Conservation (phyloP, 2,329 filamentous ascomycete genomes). For the Talaromyces pinophilus region DNA sequence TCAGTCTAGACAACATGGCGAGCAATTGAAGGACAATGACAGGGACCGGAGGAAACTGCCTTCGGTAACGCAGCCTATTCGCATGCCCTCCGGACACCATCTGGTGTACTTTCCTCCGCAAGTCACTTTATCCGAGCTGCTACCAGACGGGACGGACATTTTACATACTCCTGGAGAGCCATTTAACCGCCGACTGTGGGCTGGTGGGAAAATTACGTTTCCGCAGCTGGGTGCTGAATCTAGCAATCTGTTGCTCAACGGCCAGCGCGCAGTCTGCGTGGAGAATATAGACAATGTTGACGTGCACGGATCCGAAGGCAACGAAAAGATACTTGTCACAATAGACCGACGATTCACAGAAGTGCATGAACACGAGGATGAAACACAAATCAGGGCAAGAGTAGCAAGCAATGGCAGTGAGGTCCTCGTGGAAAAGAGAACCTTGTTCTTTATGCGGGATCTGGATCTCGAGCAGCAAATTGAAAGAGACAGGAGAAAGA, state of each 20-base stretch:
- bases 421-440: constrained; percentile 59
- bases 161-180: constrained; percentile 72
- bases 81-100: constrained; percentile 64
- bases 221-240: constrained; percentile 25
- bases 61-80: constrained; percentile 34
- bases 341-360: constrained; percentile 57
- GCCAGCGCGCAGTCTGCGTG: constrained; percentile 44
- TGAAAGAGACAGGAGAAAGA: constrained; percentile 27
- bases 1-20: constrained; percentile 32
- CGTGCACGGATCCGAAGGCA: constrained; percentile 53
- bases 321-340: constrained; percentile 61
- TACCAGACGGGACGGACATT: constrained; percentile 81
- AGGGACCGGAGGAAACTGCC: constrained; percentile 35
- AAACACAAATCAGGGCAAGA: constrained; percentile 40
- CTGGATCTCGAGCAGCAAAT: constrained; percentile 42
- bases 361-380: constrained; percentile 40
- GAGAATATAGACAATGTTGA: constrained; percentile 52
- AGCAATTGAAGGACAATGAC: constrained; percentile 26
- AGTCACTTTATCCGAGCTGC: constrained; percentile 61
- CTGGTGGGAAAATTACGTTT: constrained; percentile 71
- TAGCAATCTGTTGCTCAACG: constrained; percentile 35
- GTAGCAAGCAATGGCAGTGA: constrained; percentile 48
- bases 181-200: constrained; percentile 83
- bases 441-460: constrained; percentile 64
- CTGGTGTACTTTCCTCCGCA: constrained; percentile 83